phyloP scores from a whole-genome alignment of 2,329 filamentous ascomycete species.

The Microsporum audouinii region DNA sequence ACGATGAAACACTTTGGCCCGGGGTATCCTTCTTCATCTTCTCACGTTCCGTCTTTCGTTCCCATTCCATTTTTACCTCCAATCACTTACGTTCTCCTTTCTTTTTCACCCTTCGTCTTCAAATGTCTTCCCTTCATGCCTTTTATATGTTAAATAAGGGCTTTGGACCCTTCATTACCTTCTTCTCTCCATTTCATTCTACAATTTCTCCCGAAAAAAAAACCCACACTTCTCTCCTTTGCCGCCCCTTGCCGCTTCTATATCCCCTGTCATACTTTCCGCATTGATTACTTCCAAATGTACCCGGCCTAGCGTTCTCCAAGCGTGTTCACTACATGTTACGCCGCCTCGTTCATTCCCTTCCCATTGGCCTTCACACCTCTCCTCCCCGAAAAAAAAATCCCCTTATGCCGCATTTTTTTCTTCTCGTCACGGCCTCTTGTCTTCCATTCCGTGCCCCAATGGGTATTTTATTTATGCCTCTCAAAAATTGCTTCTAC shows the following conservation, averaged over 20 bases:
- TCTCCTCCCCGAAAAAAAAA: background rate
- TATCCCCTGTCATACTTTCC: conserved; percentile 1
- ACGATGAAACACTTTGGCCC: background rate
- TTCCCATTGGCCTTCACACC: background rate
- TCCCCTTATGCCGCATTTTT: background rate
- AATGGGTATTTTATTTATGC: conserved; percentile 2
- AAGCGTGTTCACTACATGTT: background rate
- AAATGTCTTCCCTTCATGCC: background rate
- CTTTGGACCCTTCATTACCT: background rate
- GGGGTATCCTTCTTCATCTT: conserved; percentile 1
- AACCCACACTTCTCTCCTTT: background rate
- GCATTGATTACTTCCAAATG: background rate
- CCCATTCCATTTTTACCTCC: background rate
- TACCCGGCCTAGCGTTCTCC: background rate
- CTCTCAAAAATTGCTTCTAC: conserved; percentile 7
- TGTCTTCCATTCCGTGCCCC: background rate
- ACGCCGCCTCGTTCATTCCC: background rate
- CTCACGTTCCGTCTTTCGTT: background rate
- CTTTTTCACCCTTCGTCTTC: background rate
- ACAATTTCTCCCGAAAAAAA: background rate
- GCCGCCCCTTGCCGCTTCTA: background rate
- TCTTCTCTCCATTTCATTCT: background rate
- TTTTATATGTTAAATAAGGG: background rate
- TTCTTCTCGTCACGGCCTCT: background rate
- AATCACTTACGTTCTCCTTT: conserved; percentile 1